Evolutionary conservation across 192 early-diverging fungal genomes (phyloP), one percentile per base, ranked within the genome.

Genomic region (Backusella circina): DNA sequence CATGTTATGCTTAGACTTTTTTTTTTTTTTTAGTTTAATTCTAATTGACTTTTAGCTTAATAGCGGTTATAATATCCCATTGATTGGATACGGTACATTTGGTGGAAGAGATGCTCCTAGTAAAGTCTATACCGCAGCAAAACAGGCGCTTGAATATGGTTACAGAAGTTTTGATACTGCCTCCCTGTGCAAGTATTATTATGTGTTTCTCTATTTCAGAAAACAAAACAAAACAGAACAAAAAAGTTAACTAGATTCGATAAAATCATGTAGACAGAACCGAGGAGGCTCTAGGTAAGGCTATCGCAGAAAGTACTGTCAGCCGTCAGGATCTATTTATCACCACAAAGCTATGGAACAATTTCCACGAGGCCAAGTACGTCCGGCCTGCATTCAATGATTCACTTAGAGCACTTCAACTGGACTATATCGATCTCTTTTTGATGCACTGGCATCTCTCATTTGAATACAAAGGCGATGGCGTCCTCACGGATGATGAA

Each of bases 371-470:
- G 0, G 85, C 89, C 13, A 84, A 93, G 70, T 79, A 90, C 37
- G 91, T 96, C 1, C 69, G 77, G 3, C 80, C 80, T 21, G 93
- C 91, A 0, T 75, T 92, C 4, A 85, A 91, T 73, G 77, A 80
- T 16, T 91, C 94, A 4, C 86, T 96, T 23, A 76, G 84, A 37
- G 90, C 92, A 76, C 85, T 96, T 7, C 83, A 86, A 51, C 71
- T 94, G 37, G 86, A 91, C 31, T 95, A 96, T 77, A 78, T 97
- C 23, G 95, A 97, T 75, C 73, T 95, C 65, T 93, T 94, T 75
- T 81, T 97, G 54, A 88, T 96, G 74, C 95, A 97, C 84, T 97
- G 91, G 92, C 94, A 94, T 0, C 75, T 88, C 36, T 90, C 93
- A 3, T 85, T 79, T 76, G 79, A 82, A 70, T 83, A 75, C 73